Conservation (phyloP, 2,329 filamentous ascomycete genomes). For the Colletotrichum sp. region DNA sequence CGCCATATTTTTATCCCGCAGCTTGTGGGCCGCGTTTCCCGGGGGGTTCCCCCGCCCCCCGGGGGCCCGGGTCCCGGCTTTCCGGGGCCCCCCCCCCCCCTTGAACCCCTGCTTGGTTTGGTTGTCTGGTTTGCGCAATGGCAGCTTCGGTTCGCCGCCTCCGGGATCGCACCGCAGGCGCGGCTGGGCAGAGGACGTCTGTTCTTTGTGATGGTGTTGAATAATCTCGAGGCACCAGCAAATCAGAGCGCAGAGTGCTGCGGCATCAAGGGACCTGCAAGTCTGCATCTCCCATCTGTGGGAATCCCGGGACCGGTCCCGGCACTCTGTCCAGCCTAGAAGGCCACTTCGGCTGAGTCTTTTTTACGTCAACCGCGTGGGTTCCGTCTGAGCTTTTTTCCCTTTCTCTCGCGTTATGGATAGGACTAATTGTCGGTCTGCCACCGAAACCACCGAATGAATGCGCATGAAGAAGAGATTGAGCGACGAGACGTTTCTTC, state of each 20-base stretch:
- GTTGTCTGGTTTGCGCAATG: neutral
- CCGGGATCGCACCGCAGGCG: constrained; percentile 18
- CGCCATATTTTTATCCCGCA: no score
- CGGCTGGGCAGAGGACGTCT: neutral
- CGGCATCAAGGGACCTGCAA: neutral
- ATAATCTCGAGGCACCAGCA: constrained; percentile 7
- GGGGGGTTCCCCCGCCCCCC: no score
- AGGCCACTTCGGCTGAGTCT: constrained; percentile 2
- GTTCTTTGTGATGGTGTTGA: constrained; percentile 15
- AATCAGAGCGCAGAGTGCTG: constrained; percentile 12
- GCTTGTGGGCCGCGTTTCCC: no score
- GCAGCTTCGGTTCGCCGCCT: constrained; percentile 12
- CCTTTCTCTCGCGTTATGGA: neutral
- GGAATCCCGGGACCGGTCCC: constrained; percentile 17
- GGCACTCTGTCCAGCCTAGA: constrained; percentile 15
- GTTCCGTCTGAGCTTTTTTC: constrained; percentile 7
- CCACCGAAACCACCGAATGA: constrained; percentile 9
- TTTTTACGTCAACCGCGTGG: constrained; percentile 21
- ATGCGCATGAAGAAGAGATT: constrained; percentile 1
- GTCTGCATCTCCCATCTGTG: neutral
- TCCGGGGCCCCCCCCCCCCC: no score
- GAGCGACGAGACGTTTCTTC: constrained; percentile 1
- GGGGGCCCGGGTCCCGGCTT: no score
- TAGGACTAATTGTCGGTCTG: constrained; percentile 15
- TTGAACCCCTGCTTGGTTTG: neutral